Percentiles rank a stretch among this genome's conserved stretches.
Conservation (phyloP, 2,329 filamentous ascomycete genomes). For the Ophidiomyces ophidiicola region DNA sequence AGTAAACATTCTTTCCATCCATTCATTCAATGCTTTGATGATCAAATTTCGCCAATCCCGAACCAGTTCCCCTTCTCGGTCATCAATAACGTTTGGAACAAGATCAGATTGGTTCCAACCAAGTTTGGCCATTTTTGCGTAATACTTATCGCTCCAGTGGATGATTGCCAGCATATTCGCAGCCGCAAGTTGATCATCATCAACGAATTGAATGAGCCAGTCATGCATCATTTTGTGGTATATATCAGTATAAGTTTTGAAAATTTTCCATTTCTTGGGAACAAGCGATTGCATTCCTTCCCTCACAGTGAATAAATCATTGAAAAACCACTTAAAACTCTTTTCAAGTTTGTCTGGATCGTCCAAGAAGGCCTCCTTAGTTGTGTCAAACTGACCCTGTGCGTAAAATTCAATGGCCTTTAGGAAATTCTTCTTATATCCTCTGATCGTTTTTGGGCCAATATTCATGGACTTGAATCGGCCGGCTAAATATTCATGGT, state of each 20-base stretch:
- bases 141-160: slow-evolving; percentile 92
- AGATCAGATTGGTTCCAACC: slow-evolving; percentile 68
- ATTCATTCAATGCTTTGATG: slow-evolving; percentile 89
- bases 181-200: slow-evolving; percentile 72
- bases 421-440: slow-evolving; percentile 94
- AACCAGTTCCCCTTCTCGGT: slow-evolving; percentile 77
- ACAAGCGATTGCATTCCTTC: slow-evolving; percentile 83
- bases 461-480: slow-evolving; percentile 92
- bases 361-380: slow-evolving; percentile 63
- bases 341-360: slow-evolving; percentile 78
- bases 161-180: slow-evolving; percentile 84
- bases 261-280: slow-evolving; percentile 94
- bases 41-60: slow-evolving; percentile 91
- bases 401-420: slow-evolving; percentile 63
- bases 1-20: slow-evolving; percentile 85
- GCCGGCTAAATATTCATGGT: slow-evolving; percentile 87
- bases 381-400: slow-evolving; percentile 59
- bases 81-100: slow-evolving; percentile 75
- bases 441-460: slow-evolving; percentile 79
- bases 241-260: slow-evolving; percentile 75
- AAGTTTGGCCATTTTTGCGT: slow-evolving; percentile 86
- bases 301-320: slow-evolving; percentile 89
- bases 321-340: slow-evolving; percentile 90
- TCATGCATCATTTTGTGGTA: slow-evolving; percentile 96
- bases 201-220: slow-evolving; percentile 69